Evolutionary conservation across 192 early-diverging fungal genomes (phyloP), one percentile per base, ranked within the genome.

Genomic region (Pilobolus umbonatus): DNA sequence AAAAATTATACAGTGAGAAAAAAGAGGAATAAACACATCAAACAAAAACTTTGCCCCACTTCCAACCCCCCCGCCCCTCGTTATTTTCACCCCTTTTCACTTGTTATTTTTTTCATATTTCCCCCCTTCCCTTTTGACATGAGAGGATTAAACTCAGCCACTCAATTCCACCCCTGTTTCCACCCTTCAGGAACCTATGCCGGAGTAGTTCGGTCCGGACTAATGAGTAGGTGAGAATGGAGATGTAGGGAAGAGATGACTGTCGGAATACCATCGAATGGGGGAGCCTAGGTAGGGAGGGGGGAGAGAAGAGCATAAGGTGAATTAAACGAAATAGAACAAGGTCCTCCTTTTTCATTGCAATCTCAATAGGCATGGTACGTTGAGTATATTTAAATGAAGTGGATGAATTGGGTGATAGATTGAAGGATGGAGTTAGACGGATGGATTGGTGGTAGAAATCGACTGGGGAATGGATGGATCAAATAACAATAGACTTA

Each of bases 1-100:
- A n/a, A n/a, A n/a, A n/a, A n/a, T n/a, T n/a, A n/a, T n/a, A n/a
- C n/a, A n/a, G n/a, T n/a, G n/a, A n/a, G n/a, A n/a, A n/a, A n/a
- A n/a, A n/a, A n/a, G n/a, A n/a, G n/a, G n/a, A n/a, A n/a, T n/a
- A n/a, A n/a, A n/a, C n/a, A n/a, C n/a, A n/a, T n/a, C n/a, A n/a
- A 63, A 70, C 8, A 55, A 7, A 14, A 60, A 31, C 68, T 64
- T 70, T 25, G 38, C 28, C 7, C 29, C 68, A 55, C 64, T 70
- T 38, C 64, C 34, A 40, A 50, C 55, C 5, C 64, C 15, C 68
- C 55, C 61, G 60, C 61, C 57, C 55, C 50, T 55, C 49, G 19
- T 63, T 56, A 11, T 63, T 12, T 1, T 39, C 24, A 29, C 49
- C 42, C 61, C 62, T 64, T 55, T 54, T 67, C 8, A 26, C 49